These are phyloP conservation scores for Hypoxylon sp. DNA, from an alignment of 2,329 filamentous ascomycete genomes.

Conservation along the genomic window DNA sequence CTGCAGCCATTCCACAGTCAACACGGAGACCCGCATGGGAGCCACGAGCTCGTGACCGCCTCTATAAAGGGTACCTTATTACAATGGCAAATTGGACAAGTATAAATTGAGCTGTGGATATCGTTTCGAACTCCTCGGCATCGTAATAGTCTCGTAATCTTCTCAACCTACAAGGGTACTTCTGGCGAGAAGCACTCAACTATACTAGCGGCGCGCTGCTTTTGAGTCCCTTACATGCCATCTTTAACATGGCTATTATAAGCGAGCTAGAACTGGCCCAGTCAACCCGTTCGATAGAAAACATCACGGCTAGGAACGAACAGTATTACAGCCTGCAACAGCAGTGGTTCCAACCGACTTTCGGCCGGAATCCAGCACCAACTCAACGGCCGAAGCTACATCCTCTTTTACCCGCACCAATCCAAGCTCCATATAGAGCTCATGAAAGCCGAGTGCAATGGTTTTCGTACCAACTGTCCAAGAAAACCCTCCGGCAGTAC, in stretches of 20 bases:
- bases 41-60: conserved; percentile 2
- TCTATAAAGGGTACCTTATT: conserved; percentile 4
- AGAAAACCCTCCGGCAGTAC: conserved; percentile 19
- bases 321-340: conserved; percentile 3
- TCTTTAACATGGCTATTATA: conserved; percentile 25
- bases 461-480: conserved; percentile 26
- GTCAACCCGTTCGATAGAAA: not conserved
- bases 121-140: not conserved
- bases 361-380: not conserved
- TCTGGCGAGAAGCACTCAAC: conserved; percentile 7
- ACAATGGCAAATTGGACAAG: not conserved
- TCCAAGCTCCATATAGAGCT: too few relatives aligned
- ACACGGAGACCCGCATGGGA: conserved; percentile 8
- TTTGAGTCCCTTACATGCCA: not conserved
- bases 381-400: not conserved
- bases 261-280: conserved; percentile 1
- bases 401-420: not conserved
- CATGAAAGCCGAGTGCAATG: conserved; percentile 11
- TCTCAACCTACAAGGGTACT: not conserved
- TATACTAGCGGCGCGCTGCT: conserved; percentile 16
- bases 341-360: conserved; percentile 15
- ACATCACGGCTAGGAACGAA: not conserved
- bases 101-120: conserved; percentile 23
- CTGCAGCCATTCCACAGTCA: not conserved
- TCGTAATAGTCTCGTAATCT: not conserved